A percentile compares a stretch with the other conserved stretches of the same genome.
These are phyloP conservation scores for Solanum pinnatisectum DNA, from an alignment of 257 asterid genomes.

Conservation along the genomic window DNA sequence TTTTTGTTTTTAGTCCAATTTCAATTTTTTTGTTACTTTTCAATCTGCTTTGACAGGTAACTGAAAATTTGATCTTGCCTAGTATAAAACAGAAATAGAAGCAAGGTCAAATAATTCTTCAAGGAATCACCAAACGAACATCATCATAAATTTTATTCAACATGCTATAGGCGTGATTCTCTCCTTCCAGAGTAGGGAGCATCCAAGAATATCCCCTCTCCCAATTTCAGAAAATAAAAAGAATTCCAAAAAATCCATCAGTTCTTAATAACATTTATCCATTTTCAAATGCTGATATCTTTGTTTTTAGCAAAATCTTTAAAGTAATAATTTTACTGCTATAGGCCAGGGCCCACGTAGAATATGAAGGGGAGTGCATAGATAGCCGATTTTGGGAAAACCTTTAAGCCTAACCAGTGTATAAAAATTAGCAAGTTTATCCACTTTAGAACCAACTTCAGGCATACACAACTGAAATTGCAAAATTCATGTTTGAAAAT, in stretches of 20 bases:
- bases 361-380: neutral
- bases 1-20: neutral
- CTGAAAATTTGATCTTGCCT: neutral
- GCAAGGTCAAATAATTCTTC: neutral
- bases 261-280: neutral
- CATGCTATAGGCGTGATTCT: neutral
- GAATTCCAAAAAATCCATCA: neutral
- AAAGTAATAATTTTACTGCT: neutral
- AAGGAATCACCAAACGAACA: neutral
- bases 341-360: neutral
- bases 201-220: neutral
- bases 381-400: neutral
- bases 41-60: neutral
- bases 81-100: neutral
- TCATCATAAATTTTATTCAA: neutral
- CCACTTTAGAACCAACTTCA: neutral
- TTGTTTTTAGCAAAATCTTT: neutral
- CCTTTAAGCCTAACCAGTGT: neutral
- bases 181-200: neutral
- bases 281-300: neutral
- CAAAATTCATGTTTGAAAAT: neutral
- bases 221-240: neutral
- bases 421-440: neutral
- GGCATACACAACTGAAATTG: neutral
- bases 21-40: neutral